Evolutionary conservation across 495 filamentous ascomycete genomes (phyloP).

Genomic region (Hypoxylon fragiforme): DNA sequence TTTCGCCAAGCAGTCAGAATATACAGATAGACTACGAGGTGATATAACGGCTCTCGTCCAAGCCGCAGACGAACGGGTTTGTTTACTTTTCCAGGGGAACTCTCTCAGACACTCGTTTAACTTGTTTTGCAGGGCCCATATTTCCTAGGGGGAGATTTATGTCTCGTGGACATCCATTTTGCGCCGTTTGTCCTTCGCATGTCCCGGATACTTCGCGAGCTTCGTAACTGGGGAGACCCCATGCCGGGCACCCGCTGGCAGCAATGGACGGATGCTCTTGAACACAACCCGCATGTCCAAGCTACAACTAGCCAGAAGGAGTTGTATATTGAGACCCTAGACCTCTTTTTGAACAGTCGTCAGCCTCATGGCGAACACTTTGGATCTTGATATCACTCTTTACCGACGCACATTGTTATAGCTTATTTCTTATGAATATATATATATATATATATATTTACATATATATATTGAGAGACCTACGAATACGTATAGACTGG

Average conservation of each 20-base stretch:
- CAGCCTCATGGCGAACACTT: slow-evolving; percentile 26
- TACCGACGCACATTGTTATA: neutral
- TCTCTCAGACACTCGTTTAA: neutral
- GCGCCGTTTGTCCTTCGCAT: slow-evolving; percentile 87
- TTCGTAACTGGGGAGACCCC: slow-evolving; percentile 77
- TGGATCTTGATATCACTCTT: slow-evolving; percentile 5
- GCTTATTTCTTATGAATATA: neutral
- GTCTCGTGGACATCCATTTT: slow-evolving; percentile 83
- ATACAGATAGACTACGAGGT: slow-evolving; percentile 66
- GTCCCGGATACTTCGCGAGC: slow-evolving; percentile 72
- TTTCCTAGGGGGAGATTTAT: slow-evolving; percentile 73
- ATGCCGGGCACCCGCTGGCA: slow-evolving; percentile 71
- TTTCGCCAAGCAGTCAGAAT: slow-evolving; percentile 61
- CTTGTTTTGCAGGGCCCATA: slow-evolving; percentile 65
- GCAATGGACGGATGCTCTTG: slow-evolving; percentile 80
- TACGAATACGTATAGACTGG: slow-evolving; percentile 53
- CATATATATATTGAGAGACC: slow-evolving; percentile 40
- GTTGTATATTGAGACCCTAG: slow-evolving; percentile 72
- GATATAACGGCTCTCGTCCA: slow-evolving; percentile 74
- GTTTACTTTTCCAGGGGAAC: neutral
- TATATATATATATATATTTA: slow-evolving; percentile 9
- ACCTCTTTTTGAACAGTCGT: slow-evolving; percentile 56
- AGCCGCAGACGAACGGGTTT: slow-evolving; percentile 56
- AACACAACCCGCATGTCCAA: slow-evolving; percentile 70
- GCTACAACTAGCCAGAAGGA: slow-evolving; percentile 76